Evolutionary conservation across 345 rosid species (phyloP).

Genomic region (Gossypium ekmanianum): DNA sequence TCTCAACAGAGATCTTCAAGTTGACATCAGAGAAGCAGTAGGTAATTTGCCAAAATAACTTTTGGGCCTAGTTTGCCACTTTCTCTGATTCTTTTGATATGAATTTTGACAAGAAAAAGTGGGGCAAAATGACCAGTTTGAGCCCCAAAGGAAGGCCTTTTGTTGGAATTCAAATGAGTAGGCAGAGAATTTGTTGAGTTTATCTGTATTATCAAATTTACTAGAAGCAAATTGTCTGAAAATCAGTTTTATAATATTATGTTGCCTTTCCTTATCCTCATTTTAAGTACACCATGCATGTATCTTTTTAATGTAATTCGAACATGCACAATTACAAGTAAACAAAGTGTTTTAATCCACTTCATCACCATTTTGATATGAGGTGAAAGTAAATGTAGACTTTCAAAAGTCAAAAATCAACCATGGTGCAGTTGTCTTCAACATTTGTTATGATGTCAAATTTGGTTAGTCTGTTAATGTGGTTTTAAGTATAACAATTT

Average conservation of each 20-base stretch:
- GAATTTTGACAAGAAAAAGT: not conserved
- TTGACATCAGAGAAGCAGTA: constrained; percentile 3
- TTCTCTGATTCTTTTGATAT: not conserved
- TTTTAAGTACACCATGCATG: not conserved
- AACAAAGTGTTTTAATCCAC: not conserved
- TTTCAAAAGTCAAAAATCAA: not conserved
- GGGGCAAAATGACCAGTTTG: not conserved
- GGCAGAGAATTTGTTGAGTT: not conserved
- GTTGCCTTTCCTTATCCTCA: not conserved
- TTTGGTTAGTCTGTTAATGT: not conserved
- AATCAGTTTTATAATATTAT: not conserved
- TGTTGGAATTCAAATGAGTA: not conserved
- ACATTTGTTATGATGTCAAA: not conserved
- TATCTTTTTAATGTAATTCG: not conserved
- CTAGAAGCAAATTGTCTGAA: not conserved
- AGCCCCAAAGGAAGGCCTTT: not conserved
- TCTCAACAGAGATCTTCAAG: not conserved
- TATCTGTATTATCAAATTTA: not conserved
- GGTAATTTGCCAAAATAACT: not conserved
- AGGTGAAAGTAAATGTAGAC: not conserved
- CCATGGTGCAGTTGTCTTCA: not conserved
- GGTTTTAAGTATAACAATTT: not conserved
- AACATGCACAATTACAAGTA: not conserved
- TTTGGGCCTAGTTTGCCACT: not conserved
- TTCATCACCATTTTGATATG: not conserved